These are phyloP conservation scores for Saitozyma sp. DNA, from an alignment of 768 basidiomycete species.

Conservation along the genomic window DNA sequence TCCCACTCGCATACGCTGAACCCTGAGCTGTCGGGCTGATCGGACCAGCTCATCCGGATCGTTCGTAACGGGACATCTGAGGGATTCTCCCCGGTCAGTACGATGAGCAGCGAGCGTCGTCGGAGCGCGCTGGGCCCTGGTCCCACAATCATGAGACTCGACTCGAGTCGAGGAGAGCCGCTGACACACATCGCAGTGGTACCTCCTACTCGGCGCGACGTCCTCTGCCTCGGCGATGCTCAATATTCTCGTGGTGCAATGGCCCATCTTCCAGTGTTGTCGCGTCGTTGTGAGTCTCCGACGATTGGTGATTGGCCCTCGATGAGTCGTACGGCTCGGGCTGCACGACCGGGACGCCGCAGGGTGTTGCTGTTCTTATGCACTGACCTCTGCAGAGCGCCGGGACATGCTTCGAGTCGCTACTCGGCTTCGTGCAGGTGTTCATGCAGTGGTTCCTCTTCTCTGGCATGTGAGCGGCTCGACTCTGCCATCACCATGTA, in stretches of 20 bases:
- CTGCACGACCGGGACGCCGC: background rate
- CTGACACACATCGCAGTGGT: conserved; percentile 58
- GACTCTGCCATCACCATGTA: background rate
- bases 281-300: conserved; percentile 62
- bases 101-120: background rate
- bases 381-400: conserved; percentile 57
- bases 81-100: conserved; percentile 72
- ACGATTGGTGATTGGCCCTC: background rate
- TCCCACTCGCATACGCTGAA: background rate
- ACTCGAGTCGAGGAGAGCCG: background rate
- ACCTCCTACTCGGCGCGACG: conserved; percentile 81
- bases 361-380: background rate
- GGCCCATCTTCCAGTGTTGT: conserved; percentile 79
- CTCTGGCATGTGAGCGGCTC: conserved; percentile 66
- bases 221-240: conserved; percentile 78
- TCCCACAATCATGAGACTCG: background rate
- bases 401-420: conserved; percentile 72
- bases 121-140: too few species aligned
- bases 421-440: conserved; percentile 81
- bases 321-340: background rate
- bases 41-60: conserved; percentile 70
- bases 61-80: conserved; percentile 74
- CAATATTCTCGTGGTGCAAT: conserved; percentile 85
- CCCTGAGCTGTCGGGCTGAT: background rate
- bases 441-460: conserved; percentile 81